Conservation (phyloP, 352 stramenopile species). For the Phytophthora megakarya region DNA sequence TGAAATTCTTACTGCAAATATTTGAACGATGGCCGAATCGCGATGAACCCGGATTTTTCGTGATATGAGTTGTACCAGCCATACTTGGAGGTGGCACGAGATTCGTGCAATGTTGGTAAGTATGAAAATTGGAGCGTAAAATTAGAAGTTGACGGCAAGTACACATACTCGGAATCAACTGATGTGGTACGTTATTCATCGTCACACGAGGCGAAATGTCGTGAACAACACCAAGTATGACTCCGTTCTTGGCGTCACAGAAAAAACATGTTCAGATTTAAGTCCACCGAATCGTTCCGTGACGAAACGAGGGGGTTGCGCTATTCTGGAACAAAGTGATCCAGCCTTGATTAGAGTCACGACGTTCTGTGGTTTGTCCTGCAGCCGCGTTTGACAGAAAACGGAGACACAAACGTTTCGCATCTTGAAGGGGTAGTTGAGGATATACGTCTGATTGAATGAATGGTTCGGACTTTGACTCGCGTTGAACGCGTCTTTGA, state of each 20-base stretch:
- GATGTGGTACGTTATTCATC: too few species aligned
- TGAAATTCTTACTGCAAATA: too few species aligned
- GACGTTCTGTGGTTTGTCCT: background rate
- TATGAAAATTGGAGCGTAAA: background rate
- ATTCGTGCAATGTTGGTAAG: background rate
- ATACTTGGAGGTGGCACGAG: background rate
- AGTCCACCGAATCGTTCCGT: conserved; percentile 6
- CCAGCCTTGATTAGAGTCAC: background rate
- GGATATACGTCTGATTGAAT: conserved; percentile 1
- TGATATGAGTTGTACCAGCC: background rate
- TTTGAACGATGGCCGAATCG: background rate
- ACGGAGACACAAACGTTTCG: conserved; percentile 13
- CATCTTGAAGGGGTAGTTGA: conserved; percentile 2
- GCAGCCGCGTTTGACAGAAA: conserved; percentile 11
- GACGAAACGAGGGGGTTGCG: conserved; percentile 3
- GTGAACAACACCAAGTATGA: too few species aligned
- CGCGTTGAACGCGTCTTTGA: background rate
- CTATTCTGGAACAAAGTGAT: conserved; percentile 7
- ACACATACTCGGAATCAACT: too few species aligned
- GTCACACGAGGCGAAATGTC: too few species aligned
- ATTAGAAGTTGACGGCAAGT: background rate
- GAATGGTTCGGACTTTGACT: background rate
- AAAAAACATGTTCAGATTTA: conserved; percentile 7
- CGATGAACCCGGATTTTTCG: too few species aligned
- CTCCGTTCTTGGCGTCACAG: conserved; percentile 4